Percentiles rank a stretch among this genome's conserved stretches.
Conservation (phyloP, 306 rosid species). For the Pterocarpus santalinus region DNA sequence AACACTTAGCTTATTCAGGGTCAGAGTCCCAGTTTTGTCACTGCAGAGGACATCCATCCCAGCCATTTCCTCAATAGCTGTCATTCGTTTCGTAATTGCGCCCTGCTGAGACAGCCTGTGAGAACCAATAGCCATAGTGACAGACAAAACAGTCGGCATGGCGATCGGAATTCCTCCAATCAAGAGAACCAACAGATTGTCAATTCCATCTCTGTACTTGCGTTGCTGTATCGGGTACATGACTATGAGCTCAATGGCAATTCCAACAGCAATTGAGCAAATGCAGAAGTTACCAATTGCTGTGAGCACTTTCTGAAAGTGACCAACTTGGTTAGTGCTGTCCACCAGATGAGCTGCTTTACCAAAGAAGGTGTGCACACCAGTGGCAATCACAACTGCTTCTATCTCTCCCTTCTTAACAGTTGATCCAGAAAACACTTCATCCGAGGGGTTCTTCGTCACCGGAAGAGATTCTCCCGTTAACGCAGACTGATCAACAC, state of each 20-base stretch:
- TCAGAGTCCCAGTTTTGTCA: conserved; percentile 96
- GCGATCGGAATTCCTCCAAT: conserved; percentile 98
- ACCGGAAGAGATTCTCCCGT: conserved; percentile 97
- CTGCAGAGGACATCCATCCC: conserved; percentile 99
- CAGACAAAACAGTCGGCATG: conserved; percentile 98
- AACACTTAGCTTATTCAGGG: conserved; percentile 85
- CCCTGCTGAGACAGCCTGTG: conserved; percentile 97
- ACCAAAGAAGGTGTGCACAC: conserved; percentile 97
- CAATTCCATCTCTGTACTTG: conserved; percentile 87
- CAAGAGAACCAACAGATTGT: conserved; percentile 88
- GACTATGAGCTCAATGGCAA: conserved; percentile 73
- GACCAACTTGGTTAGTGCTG: conserved; percentile 97
- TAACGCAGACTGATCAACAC: conserved; percentile 94
- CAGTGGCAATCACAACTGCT: conserved; percentile 95
- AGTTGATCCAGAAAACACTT: conserved; percentile 94
- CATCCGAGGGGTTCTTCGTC: conserved; percentile 82
- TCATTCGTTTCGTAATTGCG: conserved; percentile 98
- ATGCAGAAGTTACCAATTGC: conserved; percentile 97
- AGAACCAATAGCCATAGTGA: conserved; percentile 99
- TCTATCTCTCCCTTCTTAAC: conserved; percentile 96
- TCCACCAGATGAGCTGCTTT: conserved; percentile 98
- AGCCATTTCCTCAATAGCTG: conserved; percentile 99
- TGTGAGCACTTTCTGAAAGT: conserved; percentile 96
- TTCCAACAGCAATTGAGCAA: conserved; percentile 87
- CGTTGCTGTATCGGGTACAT: conserved; percentile 95